Evolutionary conservation across 805 yeast species (phyloP), one percentile per base, ranked within the genome.

Genomic region (Hanseniaspora meyeri): DNA sequence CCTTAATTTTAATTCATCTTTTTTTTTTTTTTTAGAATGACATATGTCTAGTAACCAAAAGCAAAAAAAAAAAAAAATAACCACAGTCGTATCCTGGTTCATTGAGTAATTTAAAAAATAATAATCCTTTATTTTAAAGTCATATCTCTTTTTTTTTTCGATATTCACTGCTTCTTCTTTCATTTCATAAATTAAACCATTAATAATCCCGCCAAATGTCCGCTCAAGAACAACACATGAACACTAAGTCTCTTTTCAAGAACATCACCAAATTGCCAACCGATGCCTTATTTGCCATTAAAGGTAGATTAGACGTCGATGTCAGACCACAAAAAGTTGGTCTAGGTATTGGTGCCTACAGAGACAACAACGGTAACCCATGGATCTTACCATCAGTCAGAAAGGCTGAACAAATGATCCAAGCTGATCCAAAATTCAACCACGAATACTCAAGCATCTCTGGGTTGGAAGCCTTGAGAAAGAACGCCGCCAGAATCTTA

Each of bases 261-360:
- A 73, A 75, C 61, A 74, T 85, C 61, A 76, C 75, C 51, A 79
- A 77, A 63, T 72, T 85, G 59, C 95, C 96, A 31, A 85, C 91
- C 34, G 97, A 89, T 70, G 89, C 96, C 7, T 77, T 89, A 55
- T 90, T 89, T 64, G 93, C 85, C 8, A 77, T 89, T 61, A 85
- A 84, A 69, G 82, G 83, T 43, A 75, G 91, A 66, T 80, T 71
- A 65, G 64, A 68, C 27, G 74, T 76, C 42, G 95, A 86, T 65
- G 16, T 76, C 3, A 74, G 91, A 58, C 19, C 75, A 2, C 70
- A 72, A 59, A 90, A 88, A 70, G 95, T 88, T 51, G 96, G 89
- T 67, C 74, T 87, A 63, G 93, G 95, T 40, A 85, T 87, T 60
- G 95, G 95, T 59, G 97, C 97, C n/a, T 91, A 91, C 74, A 79